phyloP scores from a whole-genome alignment of 306 rosid species.

The Cucumis sativus region DNA sequence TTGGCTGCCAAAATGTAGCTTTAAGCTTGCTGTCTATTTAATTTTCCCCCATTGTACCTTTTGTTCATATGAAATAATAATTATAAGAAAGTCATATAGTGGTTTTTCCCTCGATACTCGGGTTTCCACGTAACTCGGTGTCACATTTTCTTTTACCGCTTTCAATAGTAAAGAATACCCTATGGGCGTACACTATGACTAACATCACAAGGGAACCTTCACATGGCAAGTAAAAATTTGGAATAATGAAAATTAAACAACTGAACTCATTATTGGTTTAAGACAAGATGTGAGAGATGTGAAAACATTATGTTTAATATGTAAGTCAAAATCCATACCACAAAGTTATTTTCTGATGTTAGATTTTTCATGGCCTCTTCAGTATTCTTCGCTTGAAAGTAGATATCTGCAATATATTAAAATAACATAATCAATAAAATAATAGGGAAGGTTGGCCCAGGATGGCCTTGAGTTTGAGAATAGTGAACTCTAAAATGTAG shows the following conservation, averaged over 20 bases:
- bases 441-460: constrained; percentile 4
- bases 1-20: no score
- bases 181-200: no score
- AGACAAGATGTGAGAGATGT: not conserved
- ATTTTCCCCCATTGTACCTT: no score
- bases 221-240: not conserved
- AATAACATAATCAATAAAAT: constrained; percentile 16
- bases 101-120: no score
- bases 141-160: no score
- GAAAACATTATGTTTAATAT: not conserved
- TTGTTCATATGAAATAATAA: no score
- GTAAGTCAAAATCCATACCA: constrained; percentile 40
- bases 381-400: constrained; percentile 69
- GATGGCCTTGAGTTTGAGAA: constrained; percentile 7
- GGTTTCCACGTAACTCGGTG: no score
- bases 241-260: not conserved
- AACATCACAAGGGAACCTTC: not conserved
- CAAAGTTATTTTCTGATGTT: constrained; percentile 69
- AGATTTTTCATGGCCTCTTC: constrained; percentile 63
- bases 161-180: no score
- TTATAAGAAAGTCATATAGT: no score
- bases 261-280: not conserved
- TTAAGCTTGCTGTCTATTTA: no score
- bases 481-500: constrained; percentile 13
- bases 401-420: constrained; percentile 53